Base-by-base conservation (phyloP, 2,329 filamentous ascomycete genomes). In the Fusarium bulbicola region DNA sequence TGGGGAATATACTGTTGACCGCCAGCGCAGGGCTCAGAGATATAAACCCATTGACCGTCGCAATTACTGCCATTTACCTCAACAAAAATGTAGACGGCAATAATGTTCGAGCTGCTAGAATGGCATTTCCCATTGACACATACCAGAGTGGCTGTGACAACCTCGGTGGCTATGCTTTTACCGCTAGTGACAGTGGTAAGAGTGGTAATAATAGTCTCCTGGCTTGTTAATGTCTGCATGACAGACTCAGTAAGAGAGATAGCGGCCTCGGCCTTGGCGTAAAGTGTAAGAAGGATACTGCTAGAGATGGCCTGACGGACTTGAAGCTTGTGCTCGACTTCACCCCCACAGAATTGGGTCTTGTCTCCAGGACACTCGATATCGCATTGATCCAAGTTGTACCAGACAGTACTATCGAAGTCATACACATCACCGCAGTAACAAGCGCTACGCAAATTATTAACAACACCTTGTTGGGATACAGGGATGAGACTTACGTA, bases 361-460 rank as follows among this genome's bases (percentile, higher is more conserved):
- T 66, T 57, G 24, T 77, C 65, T n/a, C 76, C 76, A 12, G 75
- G 66, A 68, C 75, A 77, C 21, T 57, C 37, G 13, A 70, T 68
- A 52, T 75, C 56, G 43, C 75, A 77, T 5, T 24, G 39, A 16
- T 46, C 56, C 3, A 32, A 1, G 37, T 24, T 24, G 14, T 37
- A n/a, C 54, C 66, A 7, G 30, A 45, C 43, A 26, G 43, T 45
- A 26, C 43, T 45, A 1, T 45, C 34, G 1, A n/a, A 20, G 40
- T 68, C 47, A 34, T 76, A 28, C 20, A 34, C 30, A 11, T 73
- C 63, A 58, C 75, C 75, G 26, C 75, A 77, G 72, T 73, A 77
- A 58, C 76, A 77, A 46, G 72, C 53, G 7, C 68, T 75, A 37
- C 7, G 4, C 3, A 26, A 8, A 8, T 20, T 16, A 11, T 14